Base-by-base conservation (phyloP, 768 basidiomycete species). In the Boletus rex-veris region DNA sequence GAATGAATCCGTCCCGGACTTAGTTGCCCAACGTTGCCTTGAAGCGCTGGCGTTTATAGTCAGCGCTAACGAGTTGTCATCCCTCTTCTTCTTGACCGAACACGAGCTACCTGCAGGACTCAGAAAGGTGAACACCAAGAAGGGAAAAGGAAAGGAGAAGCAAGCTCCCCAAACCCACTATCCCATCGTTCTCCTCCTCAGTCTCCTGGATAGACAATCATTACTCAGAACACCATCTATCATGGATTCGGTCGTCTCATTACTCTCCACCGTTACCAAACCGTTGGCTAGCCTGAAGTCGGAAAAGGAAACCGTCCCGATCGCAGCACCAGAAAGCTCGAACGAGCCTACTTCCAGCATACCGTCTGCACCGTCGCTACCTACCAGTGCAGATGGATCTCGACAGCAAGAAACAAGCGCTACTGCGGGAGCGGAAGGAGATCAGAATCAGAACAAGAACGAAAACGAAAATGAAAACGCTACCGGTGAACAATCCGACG, bases 111-210 rank as follows among this genome's bases (percentile, higher is more conserved):
- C 89, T 7, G 79, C 78, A n/a, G 87, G 88, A 42, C 78, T 95
- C 15, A 83, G 84, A 58, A 82, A 84, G 59, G 70, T 77, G 12
- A 71, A 78, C 7, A 81, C 81, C 18, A 91, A 88, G 72, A 97
- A 97, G 71, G 94, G 93, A 9, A 98, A 97, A 71, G 95, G 92
- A 19, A 98, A 97, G 70, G 95, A 98, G 67, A 92, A 89, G 64
- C 87, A 86, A 60, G 74, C 75, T 3, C 77, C 88, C 0, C 88
- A 90, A 63, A 86, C 86, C 0, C 88, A 95, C 60, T 97, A 88
- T 68, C 96, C 96, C 6, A 85, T 99, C 50, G 92, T 96, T 48
- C 78, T 95, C 7, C 75, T 99, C 5, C 80, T 99, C 24, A 82
- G 89, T 30, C 78, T 99, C 12, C 79, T 99, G 48, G 95, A 98